phyloP scores from a whole-genome alignment of 495 filamentous ascomycete genomes.

The Beverwykella pulmonaria region DNA sequence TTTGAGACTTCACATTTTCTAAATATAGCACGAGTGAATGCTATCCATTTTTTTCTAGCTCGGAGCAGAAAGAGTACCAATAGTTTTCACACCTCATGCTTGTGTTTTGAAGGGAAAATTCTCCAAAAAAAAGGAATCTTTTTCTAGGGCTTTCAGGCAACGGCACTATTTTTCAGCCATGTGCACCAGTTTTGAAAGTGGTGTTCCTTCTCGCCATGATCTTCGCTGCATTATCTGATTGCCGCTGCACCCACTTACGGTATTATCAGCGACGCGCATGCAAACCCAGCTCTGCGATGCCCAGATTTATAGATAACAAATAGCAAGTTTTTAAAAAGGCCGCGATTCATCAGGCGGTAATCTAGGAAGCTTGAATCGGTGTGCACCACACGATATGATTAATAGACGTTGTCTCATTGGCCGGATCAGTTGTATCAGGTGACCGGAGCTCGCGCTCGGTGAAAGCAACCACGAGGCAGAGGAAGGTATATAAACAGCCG shows the following conservation, averaged over 20 bases:
- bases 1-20: too few relatives aligned
- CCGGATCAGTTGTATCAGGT: conserved; percentile 3
- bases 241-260: not conserved
- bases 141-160: too few relatives aligned
- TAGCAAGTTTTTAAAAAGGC: not conserved
- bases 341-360: conserved; percentile 15
- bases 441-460: not conserved
- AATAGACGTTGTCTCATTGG: conserved; percentile 7
- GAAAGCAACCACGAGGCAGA: not conserved
- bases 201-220: too few relatives aligned
- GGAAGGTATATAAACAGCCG: conserved; percentile 19
- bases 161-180: too few relatives aligned
- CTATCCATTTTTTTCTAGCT: too few relatives aligned
- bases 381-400: not conserved
- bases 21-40: too few relatives aligned
- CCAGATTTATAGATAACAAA: not conserved
- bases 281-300: not conserved
- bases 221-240: too few relatives aligned
- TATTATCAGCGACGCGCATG: not conserved
- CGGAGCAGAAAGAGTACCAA: too few relatives aligned
- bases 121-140: too few relatives aligned
- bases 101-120: too few relatives aligned
- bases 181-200: too few relatives aligned
- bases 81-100: too few relatives aligned
- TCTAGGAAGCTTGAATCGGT: not conserved